These are phyloP conservation scores for Phialemonium atrogriseum DNA, from an alignment of 2,329 filamentous ascomycete species.

Conservation along the genomic window DNA sequence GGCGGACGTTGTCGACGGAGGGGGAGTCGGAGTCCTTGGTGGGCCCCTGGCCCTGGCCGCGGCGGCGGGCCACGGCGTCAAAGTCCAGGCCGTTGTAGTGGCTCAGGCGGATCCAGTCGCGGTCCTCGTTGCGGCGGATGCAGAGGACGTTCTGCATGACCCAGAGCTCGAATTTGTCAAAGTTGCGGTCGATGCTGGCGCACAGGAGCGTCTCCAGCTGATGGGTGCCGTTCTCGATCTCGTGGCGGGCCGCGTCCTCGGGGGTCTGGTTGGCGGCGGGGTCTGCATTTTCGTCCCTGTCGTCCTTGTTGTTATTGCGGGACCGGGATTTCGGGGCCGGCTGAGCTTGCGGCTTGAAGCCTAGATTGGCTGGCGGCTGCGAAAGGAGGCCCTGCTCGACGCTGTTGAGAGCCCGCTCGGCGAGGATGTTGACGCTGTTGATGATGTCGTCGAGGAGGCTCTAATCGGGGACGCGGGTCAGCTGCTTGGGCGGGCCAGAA, in stretches of 20 bases:
- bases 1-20: slow-evolving; percentile 59
- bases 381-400: slow-evolving; percentile 75
- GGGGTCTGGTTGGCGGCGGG: slow-evolving; percentile 13
- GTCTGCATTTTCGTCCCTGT: slow-evolving; percentile 3
- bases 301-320: slow-evolving; percentile 8
- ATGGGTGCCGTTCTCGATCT: slow-evolving; percentile 84
- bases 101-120: slow-evolving; percentile 69
- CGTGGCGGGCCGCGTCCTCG: slow-evolving; percentile 46
- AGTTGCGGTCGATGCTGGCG: slow-evolving; percentile 74
- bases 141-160: slow-evolving; percentile 77
- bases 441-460: slow-evolving; percentile 96
- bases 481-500: neutral
- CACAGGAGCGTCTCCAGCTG: slow-evolving; percentile 77
- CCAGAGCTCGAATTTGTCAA: slow-evolving; percentile 84
- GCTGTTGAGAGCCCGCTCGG: slow-evolving; percentile 80
- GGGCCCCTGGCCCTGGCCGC: slow-evolving; percentile 5
- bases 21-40: slow-evolving; percentile 27
- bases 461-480: slow-evolving; percentile 33
- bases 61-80: slow-evolving; percentile 7
- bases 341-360: slow-evolving; percentile 53
- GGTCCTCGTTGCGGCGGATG: slow-evolving; percentile 53
- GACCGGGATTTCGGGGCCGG: slow-evolving; percentile 29
- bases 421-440: slow-evolving; percentile 89
- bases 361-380: slow-evolving; percentile 66
- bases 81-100: slow-evolving; percentile 72